These are phyloP conservation scores for Stellera chamaejasme DNA, from an alignment of 345 rosid genomes.

Conservation along the genomic window DNA sequence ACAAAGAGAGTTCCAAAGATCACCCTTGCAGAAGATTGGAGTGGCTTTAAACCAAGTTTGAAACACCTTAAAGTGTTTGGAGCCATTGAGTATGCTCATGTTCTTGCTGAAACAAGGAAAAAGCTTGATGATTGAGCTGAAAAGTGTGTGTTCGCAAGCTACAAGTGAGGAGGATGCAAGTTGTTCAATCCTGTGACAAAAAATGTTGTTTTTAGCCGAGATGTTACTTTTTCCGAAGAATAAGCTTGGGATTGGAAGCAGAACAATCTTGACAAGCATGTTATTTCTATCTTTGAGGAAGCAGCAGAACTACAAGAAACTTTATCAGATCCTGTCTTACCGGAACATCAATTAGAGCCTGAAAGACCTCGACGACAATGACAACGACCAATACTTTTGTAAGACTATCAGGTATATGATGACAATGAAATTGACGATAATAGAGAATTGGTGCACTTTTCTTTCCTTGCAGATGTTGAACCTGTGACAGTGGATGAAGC, in stretches of 20 bases:
- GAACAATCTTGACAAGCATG: too few relatives aligned
- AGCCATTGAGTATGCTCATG: not conserved
- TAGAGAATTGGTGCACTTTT: not conserved
- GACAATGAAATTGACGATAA: not conserved
- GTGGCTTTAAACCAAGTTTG: too few relatives aligned
- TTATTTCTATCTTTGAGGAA: too few relatives aligned
- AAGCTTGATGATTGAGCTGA: conserved; percentile 4
- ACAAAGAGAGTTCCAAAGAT: too few relatives aligned
- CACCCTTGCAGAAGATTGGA: too few relatives aligned
- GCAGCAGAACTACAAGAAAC: too few relatives aligned
- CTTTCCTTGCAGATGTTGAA: not conserved
- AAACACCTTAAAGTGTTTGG: not conserved
- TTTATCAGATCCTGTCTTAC: too few relatives aligned
- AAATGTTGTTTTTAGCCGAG: too few relatives aligned
- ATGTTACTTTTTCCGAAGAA: too few relatives aligned
- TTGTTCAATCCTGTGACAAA: too few relatives aligned
- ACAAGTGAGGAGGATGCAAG: too few relatives aligned
- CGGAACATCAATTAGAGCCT: not conserved
- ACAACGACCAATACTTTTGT: not conserved
- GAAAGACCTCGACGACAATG: not conserved
- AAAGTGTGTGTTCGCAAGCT: not conserved
- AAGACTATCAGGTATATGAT: not conserved
- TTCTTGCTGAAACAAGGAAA: not conserved
- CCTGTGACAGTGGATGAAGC: not conserved
- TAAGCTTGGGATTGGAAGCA: too few relatives aligned